A percentile compares a stretch with the other conserved stretches of the same genome.
Evolutionary conservation across 1,284 basidiomycete species (phyloP).

Genomic region (Trametes versicolor): DNA sequence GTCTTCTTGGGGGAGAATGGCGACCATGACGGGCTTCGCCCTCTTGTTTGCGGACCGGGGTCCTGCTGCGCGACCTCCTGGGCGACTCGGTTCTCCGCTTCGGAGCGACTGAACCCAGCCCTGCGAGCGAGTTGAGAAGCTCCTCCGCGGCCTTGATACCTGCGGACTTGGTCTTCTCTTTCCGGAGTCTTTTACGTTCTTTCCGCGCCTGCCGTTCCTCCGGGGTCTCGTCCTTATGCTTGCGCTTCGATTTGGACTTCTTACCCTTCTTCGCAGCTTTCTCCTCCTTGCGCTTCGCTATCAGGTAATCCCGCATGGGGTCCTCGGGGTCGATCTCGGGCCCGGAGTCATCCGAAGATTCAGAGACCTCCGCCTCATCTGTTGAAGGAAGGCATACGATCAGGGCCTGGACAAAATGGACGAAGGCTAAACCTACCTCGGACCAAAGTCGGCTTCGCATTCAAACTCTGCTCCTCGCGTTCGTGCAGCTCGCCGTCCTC

Average conservation of each 20-base stretch:
- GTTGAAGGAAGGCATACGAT: slow-evolving; percentile 10
- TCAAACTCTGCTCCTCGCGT: slow-evolving; percentile 84
- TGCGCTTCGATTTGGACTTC: slow-evolving; percentile 62
- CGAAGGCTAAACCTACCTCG: slow-evolving; percentile 58
- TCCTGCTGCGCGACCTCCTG: slow-evolving; percentile 36
- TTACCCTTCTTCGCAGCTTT: slow-evolving; percentile 70
- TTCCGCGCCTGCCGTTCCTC: slow-evolving; percentile 79
- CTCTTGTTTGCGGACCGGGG: slow-evolving; percentile 29
- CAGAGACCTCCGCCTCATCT: slow-evolving; percentile 66
- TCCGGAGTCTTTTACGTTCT: slow-evolving; percentile 69
- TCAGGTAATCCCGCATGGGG: slow-evolving; percentile 94
- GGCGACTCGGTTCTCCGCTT: slow-evolving; percentile 36
- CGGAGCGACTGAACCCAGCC: slow-evolving; percentile 25
- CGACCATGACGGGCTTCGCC: slow-evolving; percentile 19
- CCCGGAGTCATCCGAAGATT: slow-evolving; percentile 72
- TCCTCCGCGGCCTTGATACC: slow-evolving; percentile 60
- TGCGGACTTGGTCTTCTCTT: slow-evolving; percentile 54
- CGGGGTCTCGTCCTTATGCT: slow-evolving; percentile 78
- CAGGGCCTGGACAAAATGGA: neutral
- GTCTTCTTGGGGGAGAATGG: slow-evolving; percentile 30
- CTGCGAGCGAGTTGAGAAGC: slow-evolving; percentile 50
- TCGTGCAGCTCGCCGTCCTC: slow-evolving; percentile 93
- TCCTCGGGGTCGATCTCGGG: slow-evolving; percentile 93
- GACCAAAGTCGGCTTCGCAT: slow-evolving; percentile 81
- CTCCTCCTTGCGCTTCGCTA: slow-evolving; percentile 74